Evolutionary conservation across 1,284 basidiomycete species (phyloP).

Genomic region (Earliella scabrosa): DNA sequence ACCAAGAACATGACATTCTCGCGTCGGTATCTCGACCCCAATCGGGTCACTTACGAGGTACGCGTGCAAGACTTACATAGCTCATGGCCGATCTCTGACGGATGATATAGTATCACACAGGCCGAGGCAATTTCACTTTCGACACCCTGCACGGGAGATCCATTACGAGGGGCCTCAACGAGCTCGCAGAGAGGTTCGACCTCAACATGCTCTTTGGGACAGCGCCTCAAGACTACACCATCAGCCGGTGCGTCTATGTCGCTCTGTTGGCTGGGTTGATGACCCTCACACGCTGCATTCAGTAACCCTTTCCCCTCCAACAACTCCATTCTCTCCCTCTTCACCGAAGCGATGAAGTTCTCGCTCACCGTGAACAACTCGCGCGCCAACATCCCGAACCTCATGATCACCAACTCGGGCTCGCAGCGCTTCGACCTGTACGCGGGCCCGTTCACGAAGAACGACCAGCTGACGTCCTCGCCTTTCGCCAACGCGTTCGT

Average conservation of each 20-base stretch:
- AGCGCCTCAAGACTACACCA: slow-evolving; percentile 74
- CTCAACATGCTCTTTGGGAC: slow-evolving; percentile 63
- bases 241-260: slow-evolving; percentile 54
- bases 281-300: no score
- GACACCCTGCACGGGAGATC: slow-evolving; percentile 55
- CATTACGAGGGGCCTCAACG: slow-evolving; percentile 59
- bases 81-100: no score
- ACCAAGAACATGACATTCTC: slow-evolving; percentile 61
- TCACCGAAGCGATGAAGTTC: slow-evolving; percentile 59
- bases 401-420: slow-evolving; percentile 77
- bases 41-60: slow-evolving; percentile 74
- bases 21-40: slow-evolving; percentile 76
- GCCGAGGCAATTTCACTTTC: slow-evolving; percentile 48
- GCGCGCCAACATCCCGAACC: slow-evolving; percentile 59
- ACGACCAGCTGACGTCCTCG: slow-evolving; percentile 77
- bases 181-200: slow-evolving; percentile 57
- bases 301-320: slow-evolving; percentile 71
- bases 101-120: slow-evolving; percentile 64
- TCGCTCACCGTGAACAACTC: slow-evolving; percentile 67
- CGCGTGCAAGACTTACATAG: background rate
- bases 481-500: slow-evolving; percentile 67
- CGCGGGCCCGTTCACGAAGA: slow-evolving; percentile 72
- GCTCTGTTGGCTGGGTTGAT: no score
- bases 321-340: slow-evolving; percentile 63
- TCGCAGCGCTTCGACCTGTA: slow-evolving; percentile 78